Base-by-base conservation (phyloP, 179 eudicot species). In the Sideroxylon spinosum region DNA sequence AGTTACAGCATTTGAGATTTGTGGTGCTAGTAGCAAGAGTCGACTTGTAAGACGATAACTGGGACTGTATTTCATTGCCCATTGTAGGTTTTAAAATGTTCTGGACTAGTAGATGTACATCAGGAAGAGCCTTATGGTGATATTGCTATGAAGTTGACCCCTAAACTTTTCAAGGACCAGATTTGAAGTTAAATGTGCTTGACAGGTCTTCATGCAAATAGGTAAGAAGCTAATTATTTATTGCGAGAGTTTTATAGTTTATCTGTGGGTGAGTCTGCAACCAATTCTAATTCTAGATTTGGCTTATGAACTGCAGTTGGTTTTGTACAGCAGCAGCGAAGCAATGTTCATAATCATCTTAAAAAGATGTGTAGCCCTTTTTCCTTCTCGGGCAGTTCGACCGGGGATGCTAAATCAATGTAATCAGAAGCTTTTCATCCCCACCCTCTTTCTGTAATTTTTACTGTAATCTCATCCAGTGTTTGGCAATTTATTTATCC, bases 81-180 rank as follows among this genome's bases (percentile, higher is more conserved):
- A 16, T 11, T 77, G 14, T 72, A 95, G 98, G 94, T 88, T 71
- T 81, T 95, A 83, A 87, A 89, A 78, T 66, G 61, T 78, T 65
- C 46, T 66, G 92, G 85, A 57, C 79, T 84, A 70, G 87, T 93
- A 20, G 94, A 90, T 75, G 84, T 86, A 23, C 82, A 86, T 49
- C 97, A 95, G 84, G 89, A 88, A 19, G 92, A 88, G 55, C 86
- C 97, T 4, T 95, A 88, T 66, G 92, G 86, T 44, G 92, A 91
- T 82, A 91, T 95, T 22, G 81, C 72, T 55, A 63, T 94, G 84
- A 87, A 72, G 81, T 80, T 91, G 84, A 86, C 87, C 26, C 75
- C 89, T 11, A 73, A 83, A 64, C 81, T 86, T 63, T 84, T 87
- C 23, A 83, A 84, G 75, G 85, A 81, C 28, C 79, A 82, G 52